Percentiles rank a stretch among this genome's conserved stretches.
phyloP scores from a whole-genome alignment of 371 early-diverging fungal species.

The Mucor mucedo region DNA sequence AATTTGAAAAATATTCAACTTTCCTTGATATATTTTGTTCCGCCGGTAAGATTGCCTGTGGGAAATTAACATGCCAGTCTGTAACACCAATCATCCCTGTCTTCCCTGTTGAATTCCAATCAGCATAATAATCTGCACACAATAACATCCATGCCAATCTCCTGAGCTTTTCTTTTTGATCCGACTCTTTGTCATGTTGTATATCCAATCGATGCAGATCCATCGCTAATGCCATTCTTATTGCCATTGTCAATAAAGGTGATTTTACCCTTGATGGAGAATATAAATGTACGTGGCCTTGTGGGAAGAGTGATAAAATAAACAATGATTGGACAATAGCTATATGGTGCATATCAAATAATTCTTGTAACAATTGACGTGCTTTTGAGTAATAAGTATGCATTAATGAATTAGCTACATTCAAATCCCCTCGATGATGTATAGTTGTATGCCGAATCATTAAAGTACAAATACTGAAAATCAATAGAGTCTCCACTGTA shows the following conservation, averaged over 20 bases:
- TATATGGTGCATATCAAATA: constrained; percentile 50
- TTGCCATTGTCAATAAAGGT: constrained; percentile 29
- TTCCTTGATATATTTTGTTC: constrained; percentile 21
- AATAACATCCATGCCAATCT: constrained; percentile 51
- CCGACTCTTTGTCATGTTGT: constrained; percentile 29
- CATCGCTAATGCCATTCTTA: constrained; percentile 46
- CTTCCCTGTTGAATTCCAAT: constrained; percentile 38
- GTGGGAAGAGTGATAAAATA: constrained; percentile 45
- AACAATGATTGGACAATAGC: constrained; percentile 46
- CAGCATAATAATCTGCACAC: constrained; percentile 51
- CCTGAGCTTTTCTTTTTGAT: constrained; percentile 38
- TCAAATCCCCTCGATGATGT: constrained; percentile 31
- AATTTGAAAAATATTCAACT: constrained; percentile 38
- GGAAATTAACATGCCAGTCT: constrained; percentile 52
- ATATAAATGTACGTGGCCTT: constrained; percentile 41
- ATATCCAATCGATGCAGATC: constrained; percentile 41
- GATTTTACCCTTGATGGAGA: constrained; percentile 37
- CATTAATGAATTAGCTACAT: constrained; percentile 36
- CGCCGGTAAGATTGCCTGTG: constrained; percentile 32
- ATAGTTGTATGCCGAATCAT: constrained; percentile 47
- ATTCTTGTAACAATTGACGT: constrained; percentile 41
- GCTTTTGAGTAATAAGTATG: constrained; percentile 46
- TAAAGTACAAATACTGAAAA: constrained; percentile 43
- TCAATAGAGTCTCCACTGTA: constrained; percentile 37
- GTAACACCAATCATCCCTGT: constrained; percentile 41